phyloP scores from a whole-genome alignment of 768 basidiomycete genomes.

The Leccinum obscurum region DNA sequence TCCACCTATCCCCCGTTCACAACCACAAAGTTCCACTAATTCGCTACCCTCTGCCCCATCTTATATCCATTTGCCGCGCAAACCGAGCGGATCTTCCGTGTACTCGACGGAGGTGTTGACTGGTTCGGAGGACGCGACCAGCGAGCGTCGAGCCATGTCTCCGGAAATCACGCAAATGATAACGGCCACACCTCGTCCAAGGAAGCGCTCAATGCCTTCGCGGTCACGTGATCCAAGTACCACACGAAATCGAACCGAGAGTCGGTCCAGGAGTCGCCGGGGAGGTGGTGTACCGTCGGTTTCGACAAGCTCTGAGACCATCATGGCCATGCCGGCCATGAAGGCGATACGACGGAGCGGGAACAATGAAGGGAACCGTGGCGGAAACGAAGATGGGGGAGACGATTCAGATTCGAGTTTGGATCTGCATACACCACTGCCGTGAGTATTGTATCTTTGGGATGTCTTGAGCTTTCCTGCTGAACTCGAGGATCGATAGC shows the following conservation, averaged over 20 bases:
- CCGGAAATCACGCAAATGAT: conserved; percentile 45
- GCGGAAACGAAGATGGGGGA: conserved; percentile 30
- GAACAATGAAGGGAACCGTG: background rate
- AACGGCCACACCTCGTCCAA: conserved; percentile 38
- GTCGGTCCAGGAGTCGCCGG: conserved; percentile 5
- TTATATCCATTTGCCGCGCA: conserved; percentile 27
- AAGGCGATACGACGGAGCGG: conserved; percentile 4
- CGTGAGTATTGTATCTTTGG: conserved; percentile 44
- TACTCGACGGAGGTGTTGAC: conserved; percentile 13
- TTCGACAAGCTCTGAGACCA: conserved; percentile 8
- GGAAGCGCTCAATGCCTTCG: conserved; percentile 25
- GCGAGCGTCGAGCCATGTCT: conserved; percentile 25
- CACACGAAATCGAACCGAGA: conserved; percentile 19
- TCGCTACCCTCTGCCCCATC: conserved; percentile 7
- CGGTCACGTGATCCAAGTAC: conserved; percentile 27
- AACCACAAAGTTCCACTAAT: conserved; percentile 10
- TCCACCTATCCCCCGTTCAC: conserved; percentile 25
- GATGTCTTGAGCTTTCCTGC: background rate
- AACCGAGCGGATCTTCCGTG: conserved; percentile 21
- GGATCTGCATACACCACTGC: conserved; percentile 67
- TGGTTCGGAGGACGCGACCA: conserved; percentile 6
- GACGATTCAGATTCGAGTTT: conserved; percentile 63
- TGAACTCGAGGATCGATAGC: conserved; percentile 32
- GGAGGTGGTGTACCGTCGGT: conserved; percentile 12
- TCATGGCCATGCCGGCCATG: conserved; percentile 1